These are phyloP conservation scores for Nannochloropsis gaditana DNA, from an alignment of 108 stramenopile genomes.

Conservation along the genomic window DNA sequence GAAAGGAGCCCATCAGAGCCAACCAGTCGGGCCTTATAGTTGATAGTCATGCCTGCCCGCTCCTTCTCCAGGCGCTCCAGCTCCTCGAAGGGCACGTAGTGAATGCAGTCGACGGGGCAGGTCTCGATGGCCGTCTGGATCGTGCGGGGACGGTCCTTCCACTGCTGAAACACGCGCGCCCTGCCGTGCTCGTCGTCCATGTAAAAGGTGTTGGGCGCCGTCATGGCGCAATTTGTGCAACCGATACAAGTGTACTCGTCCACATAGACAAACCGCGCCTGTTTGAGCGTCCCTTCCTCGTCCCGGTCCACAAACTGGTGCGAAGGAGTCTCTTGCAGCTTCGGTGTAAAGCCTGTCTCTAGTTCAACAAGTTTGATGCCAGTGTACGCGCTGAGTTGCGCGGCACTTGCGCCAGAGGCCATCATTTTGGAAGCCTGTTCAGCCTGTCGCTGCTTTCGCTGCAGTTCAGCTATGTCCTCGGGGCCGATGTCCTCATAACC, in stretches of 20 bases:
- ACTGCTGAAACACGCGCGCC: constrained; percentile 78
- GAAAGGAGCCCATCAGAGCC: constrained; percentile 24
- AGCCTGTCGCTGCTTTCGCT: not conserved
- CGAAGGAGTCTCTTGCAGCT: constrained; percentile 33
- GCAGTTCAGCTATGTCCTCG: not conserved
- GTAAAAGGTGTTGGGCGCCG: constrained; percentile 79
- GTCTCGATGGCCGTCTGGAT: constrained; percentile 75
- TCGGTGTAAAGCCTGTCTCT: not conserved
- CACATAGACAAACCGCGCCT: constrained; percentile 64
- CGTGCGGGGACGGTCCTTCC: constrained; percentile 80
- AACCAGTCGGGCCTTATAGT: constrained; percentile 75
- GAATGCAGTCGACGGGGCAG: constrained; percentile 88
- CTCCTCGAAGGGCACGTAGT: constrained; percentile 78
- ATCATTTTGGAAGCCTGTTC: not conserved
- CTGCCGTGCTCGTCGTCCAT: constrained; percentile 80
- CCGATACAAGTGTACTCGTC: constrained; percentile 88
- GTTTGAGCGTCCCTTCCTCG: constrained; percentile 20
- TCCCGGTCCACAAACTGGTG: constrained; percentile 27
- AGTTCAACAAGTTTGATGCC: constrained; percentile 5
- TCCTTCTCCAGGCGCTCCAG: constrained; percentile 68
- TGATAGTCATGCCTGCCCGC: constrained; percentile 68
- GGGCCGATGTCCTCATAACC: not conserved
- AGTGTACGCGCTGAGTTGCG: not conserved
- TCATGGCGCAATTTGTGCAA: constrained; percentile 73
- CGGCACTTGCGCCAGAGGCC: not conserved